These are phyloP conservation scores for Litsea cubeba DNA, from an alignment of 164 flowering plant species.

Conservation along the genomic window DNA sequence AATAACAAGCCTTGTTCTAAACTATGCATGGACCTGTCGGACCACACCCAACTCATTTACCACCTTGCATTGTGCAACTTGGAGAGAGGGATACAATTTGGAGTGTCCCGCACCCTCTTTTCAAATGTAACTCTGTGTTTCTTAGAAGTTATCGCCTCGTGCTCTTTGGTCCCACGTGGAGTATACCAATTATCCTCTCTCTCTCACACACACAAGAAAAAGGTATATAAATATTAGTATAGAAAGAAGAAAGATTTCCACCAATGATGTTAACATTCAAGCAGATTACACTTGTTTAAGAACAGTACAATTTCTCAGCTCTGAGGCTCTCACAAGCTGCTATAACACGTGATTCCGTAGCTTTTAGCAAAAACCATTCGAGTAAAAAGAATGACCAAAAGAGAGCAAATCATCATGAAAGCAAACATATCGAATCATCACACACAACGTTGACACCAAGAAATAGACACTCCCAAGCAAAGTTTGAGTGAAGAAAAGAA, in stretches of 20 bases:
- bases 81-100: too few species aligned
- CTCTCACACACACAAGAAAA: background rate
- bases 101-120: too few species aligned
- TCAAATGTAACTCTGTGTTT: too few species aligned
- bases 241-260: background rate
- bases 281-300: background rate
- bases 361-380: background rate
- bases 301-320: background rate
- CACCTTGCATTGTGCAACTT: too few species aligned
- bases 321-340: background rate
- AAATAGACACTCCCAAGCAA: constrained; percentile 34
- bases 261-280: background rate
- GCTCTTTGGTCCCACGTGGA: background rate
- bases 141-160: background rate
- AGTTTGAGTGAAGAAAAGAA: constrained; percentile 31
- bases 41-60: too few species aligned
- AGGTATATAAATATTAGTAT: background rate
- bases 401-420: constrained; percentile 5
- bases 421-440: constrained; percentile 26
- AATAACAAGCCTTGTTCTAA: too few species aligned
- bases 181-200: background rate
- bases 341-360: constrained; percentile 6
- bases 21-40: too few species aligned
- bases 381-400: background rate
- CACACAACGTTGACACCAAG: constrained; percentile 38